Percentiles rank a stretch among this genome's conserved stretches.
Conservation (phyloP, 345 rosid genomes). For the Cardiospermum halicacabum region DNA sequence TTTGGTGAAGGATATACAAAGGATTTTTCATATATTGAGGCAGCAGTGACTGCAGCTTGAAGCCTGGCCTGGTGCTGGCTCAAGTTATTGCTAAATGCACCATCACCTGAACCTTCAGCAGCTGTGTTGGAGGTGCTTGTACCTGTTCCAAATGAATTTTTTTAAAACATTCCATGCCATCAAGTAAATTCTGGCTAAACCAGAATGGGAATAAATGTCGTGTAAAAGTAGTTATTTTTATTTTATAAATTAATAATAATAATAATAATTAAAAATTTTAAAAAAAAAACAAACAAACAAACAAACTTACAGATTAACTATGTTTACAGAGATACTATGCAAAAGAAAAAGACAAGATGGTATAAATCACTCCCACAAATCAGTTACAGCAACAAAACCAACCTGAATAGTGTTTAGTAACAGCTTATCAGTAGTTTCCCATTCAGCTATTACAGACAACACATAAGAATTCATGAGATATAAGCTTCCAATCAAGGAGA, state of each 20-base stretch:
- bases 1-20: constrained; percentile 75
- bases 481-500: not conserved
- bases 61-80: constrained; percentile 69
- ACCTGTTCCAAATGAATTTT: constrained; percentile 43
- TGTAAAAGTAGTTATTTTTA: no score
- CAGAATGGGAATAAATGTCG: not conserved
- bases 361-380: not conserved
- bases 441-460: not conserved
- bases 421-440: not conserved
- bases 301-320: not conserved
- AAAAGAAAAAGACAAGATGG: not conserved
- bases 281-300: no score
- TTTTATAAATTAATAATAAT: no score
- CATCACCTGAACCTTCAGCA: constrained; percentile 44
- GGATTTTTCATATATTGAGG: constrained; percentile 75
- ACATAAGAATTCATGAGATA: not conserved
- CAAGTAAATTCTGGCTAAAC: not conserved
- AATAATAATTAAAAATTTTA: no score
- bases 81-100: constrained; percentile 31
- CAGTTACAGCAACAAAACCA: not conserved
- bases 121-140: constrained; percentile 36
- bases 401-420: not conserved
- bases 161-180: constrained; percentile 10
- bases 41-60: constrained; percentile 83
- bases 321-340: not conserved